Conservation (phyloP, 305 asterid species). For the Plantago coronopus region DNA sequence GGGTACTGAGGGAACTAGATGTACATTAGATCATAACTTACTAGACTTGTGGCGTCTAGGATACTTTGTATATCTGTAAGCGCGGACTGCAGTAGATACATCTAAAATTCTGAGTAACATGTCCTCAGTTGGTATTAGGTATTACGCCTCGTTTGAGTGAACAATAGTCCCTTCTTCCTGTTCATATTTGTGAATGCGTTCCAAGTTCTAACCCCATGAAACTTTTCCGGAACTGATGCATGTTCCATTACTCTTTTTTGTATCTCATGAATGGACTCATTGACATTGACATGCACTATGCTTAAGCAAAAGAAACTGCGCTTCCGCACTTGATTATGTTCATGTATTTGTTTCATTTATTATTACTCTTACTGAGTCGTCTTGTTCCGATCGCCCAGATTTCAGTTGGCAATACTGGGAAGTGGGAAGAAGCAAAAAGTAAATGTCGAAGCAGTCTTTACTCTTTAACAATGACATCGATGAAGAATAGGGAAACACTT, state of each 20-base stretch:
- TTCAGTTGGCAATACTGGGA: slow-evolving; percentile 36
- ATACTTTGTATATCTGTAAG: background rate
- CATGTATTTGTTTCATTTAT: slow-evolving; percentile 5
- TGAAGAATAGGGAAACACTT: slow-evolving; percentile 45
- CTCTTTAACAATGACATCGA: slow-evolving; percentile 73
- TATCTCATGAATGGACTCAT: too few relatives aligned
- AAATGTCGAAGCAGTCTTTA: slow-evolving; percentile 62
- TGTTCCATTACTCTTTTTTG: too few relatives aligned
- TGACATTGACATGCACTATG: too few relatives aligned
- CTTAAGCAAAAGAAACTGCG: background rate
- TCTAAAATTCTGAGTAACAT: too few relatives aligned
- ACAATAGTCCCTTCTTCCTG: too few relatives aligned
- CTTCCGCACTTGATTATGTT: background rate
- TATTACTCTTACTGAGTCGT: slow-evolving; percentile 1
- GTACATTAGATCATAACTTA: background rate
- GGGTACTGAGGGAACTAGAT: background rate
- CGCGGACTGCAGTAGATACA: too few relatives aligned
- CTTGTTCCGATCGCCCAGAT: slow-evolving; percentile 35
- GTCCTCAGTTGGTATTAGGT: too few relatives aligned
- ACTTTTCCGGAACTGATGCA: too few relatives aligned
- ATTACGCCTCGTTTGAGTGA: too few relatives aligned
- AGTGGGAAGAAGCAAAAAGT: slow-evolving; percentile 73
- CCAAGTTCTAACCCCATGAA: too few relatives aligned
- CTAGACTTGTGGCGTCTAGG: background rate
- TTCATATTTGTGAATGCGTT: too few relatives aligned